Conservation (phyloP, 352 stramenopile genomes). For the Pythium coloratum region DNA sequence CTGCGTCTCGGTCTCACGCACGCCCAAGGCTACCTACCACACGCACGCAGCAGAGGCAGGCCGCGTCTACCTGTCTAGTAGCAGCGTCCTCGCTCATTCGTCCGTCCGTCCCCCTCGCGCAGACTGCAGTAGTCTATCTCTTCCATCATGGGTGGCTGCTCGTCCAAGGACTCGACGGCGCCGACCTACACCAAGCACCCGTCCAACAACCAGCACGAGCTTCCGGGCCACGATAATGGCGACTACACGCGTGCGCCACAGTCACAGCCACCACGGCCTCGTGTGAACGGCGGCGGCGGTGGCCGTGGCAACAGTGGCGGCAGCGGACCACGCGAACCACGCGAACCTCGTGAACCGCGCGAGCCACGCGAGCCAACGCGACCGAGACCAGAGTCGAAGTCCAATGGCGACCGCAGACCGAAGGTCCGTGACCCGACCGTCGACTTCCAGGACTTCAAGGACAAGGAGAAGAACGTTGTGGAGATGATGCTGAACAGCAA, state of each 20-base stretch:
- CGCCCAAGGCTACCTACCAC: not conserved
- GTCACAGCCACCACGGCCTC: no score
- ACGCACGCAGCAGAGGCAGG: not conserved
- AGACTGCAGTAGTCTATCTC: not conserved
- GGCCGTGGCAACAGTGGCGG: not conserved
- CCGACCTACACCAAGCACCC: constrained; percentile 10
- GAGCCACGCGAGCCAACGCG: not conserved
- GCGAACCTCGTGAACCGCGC: not conserved
- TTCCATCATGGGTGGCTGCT: constrained; percentile 44
- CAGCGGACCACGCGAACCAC: no score
- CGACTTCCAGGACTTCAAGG: constrained; percentile 84
- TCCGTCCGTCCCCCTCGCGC: not conserved
- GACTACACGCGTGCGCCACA: not conserved
- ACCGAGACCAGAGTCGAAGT: not conserved
- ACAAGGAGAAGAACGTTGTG: constrained; percentile 86
- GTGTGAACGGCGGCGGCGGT: no score
- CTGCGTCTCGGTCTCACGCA: constrained; percentile 5
- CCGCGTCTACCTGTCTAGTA: not conserved
- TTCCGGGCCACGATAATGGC: constrained; percentile 3
- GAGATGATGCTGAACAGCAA: constrained; percentile 89
- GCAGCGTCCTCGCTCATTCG: not conserved
- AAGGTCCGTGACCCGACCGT: constrained; percentile 41
- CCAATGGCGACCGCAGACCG: not conserved
- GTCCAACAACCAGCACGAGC: not conserved
- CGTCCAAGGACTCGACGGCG: constrained; percentile 35